phyloP scores from a whole-genome alignment of 1,139 yeast species.

The Yamadazyma dendronema region DNA sequence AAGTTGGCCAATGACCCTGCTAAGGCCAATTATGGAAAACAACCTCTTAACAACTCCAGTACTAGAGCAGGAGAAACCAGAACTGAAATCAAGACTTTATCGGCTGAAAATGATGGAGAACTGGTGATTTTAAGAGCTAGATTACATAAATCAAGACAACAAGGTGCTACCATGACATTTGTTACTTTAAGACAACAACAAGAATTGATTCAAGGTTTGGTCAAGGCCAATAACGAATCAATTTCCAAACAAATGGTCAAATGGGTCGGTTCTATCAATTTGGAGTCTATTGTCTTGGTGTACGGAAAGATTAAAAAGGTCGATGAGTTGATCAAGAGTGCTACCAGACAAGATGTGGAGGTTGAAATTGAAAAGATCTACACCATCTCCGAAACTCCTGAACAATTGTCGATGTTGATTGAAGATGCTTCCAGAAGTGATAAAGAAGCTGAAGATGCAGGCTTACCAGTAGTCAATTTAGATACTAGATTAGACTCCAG shows the following conservation, averaged over 20 bases:
- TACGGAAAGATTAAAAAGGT: conserved; percentile 83
- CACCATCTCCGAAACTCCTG: conserved; percentile 85
- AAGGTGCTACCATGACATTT: conserved; percentile 93
- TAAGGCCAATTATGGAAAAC: conserved; percentile 82
- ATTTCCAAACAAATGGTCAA: conserved; percentile 95
- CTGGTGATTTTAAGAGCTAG: conserved; percentile 89
- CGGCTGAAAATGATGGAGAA: conserved; percentile 70
- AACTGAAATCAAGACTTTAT: conserved; percentile 53
- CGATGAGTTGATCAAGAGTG: conserved; percentile 83
- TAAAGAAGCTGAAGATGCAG: conserved; percentile 88
- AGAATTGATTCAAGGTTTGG: conserved; percentile 76
- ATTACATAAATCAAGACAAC: conserved; percentile 88
- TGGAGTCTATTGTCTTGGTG: conserved; percentile 90
- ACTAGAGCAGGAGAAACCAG: conserved; percentile 61
- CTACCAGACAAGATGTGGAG: conserved; percentile 90
- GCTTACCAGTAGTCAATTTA: conserved; percentile 89
- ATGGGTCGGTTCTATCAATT: conserved; percentile 84
- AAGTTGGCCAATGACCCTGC: conserved; percentile 75
- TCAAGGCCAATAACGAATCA: conserved; percentile 58
- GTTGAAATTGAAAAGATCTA: conserved; percentile 70
- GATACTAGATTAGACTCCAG: conserved; percentile 95
- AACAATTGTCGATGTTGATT: conserved; percentile 86
- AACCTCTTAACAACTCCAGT: conserved; percentile 82
- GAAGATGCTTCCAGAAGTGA: conserved; percentile 97
- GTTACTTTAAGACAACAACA: conserved; percentile 89